These are phyloP conservation scores for Trichaptum fuscoviolaceum DNA, from an alignment of 768 basidiomycete genomes.

Conservation along the genomic window DNA sequence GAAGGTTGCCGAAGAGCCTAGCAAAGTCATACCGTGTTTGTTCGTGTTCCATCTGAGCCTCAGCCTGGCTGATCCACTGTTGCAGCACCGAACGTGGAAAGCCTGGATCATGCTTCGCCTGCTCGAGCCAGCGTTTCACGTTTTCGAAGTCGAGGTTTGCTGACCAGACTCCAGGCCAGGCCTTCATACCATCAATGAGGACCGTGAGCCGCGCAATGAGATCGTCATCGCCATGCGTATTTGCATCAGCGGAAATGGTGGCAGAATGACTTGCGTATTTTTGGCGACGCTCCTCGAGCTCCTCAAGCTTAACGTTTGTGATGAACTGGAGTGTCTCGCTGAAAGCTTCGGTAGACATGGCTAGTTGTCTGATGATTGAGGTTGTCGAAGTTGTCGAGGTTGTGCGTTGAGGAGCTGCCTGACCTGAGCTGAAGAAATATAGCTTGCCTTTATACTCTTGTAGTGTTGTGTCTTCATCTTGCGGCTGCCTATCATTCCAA, in stretches of 20 bases:
- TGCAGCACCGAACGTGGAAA: constrained; percentile 31
- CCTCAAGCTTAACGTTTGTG: constrained; percentile 39
- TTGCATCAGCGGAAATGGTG: neutral
- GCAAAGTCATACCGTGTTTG: constrained; percentile 34
- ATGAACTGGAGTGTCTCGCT: constrained; percentile 38
- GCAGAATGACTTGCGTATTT: constrained; percentile 29
- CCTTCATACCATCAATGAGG: constrained; percentile 1
- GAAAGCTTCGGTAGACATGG: constrained; percentile 19
- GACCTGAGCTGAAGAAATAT: too few species aligned
- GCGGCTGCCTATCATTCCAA: too few species aligned
- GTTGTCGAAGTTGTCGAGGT: too few species aligned
- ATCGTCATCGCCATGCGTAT: neutral
- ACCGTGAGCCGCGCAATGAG: neutral
- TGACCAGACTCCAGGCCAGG: constrained; percentile 1
- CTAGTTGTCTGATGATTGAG: too few species aligned
- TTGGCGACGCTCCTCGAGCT: constrained; percentile 35
- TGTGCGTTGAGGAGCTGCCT: too few species aligned
- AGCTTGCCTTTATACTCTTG: too few species aligned
- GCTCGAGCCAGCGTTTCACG: constrained; percentile 31
- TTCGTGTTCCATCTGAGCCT: constrained; percentile 35
- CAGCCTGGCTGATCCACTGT: constrained; percentile 34
- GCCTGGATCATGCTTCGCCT: constrained; percentile 36
- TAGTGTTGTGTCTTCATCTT: too few species aligned
- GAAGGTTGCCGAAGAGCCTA: constrained; percentile 35
- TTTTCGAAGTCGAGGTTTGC: constrained; percentile 26